Evolutionary conservation across 371 early-diverging fungal species (phyloP), one percentile per base, ranked within the genome.

Genomic region (Zopfochytrium polystomum): DNA sequence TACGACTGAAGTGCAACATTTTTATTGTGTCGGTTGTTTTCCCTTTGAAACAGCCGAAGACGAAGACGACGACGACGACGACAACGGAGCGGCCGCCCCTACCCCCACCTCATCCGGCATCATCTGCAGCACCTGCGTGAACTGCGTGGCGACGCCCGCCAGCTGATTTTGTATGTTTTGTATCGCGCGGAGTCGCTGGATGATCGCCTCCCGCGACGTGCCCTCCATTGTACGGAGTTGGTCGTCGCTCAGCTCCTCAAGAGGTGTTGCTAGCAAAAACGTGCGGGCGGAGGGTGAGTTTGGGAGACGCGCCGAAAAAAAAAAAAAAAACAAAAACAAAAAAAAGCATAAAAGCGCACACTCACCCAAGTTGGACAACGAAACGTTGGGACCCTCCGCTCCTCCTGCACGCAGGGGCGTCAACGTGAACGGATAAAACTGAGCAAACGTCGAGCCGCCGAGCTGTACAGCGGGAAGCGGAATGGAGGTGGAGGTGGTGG

Each of bases 141-240:
- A 64, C 33, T 79, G 68, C 29, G 81, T 79, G 52, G 84, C 81
- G 1, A 82, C 64, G 3, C 83, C 81, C 20, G 80, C 77, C 45
- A 87, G 78, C 66, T 90, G 88, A 1, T 60, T 52, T 59, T 90
- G 86, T 0, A 86, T 77, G 0, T 76, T 68, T 44, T 83, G 80
- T 33, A 88, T 49, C 2, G 85, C 72, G 0, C 69, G 70, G 9
- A 90, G 63, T 2, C 87, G 80, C 35, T 80, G 77, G 27, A 79
- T 75, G 29, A 87, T 76, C 0, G 81, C 82, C 18, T 82, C 81
- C 31, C 86, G 65, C 7, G 87, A 78, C 2, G 67, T 62, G 0
- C 76, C 79, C 13, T 87, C 82, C 61, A 90, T 59, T 1, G 55
- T 55, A 7, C 49, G 65, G 20, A 88, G 63, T 50, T 90, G 80